A percentile compares a stretch with the other conserved stretches of the same genome.
Evolutionary conservation across 2,329 filamentous ascomycete species (phyloP).

Genomic region (Talaromyces marneffei): DNA sequence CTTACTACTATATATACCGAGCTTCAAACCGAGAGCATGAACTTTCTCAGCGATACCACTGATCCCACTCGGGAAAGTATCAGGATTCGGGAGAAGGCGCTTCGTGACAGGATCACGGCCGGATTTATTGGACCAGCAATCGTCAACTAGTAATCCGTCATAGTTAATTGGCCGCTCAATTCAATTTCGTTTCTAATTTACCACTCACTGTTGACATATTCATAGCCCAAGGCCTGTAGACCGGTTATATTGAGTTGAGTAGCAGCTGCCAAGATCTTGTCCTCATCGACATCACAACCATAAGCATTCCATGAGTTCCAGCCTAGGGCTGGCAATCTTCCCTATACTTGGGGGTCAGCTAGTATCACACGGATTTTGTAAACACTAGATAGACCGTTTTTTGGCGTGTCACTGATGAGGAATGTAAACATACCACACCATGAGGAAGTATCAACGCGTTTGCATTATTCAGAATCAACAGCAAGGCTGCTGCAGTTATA

Average conservation of each 20-base stretch:
- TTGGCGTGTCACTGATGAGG: not conserved
- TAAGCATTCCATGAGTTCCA: constrained; percentile 46
- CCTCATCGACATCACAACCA: constrained; percentile 44
- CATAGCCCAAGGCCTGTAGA: constrained; percentile 45
- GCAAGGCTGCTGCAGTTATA: constrained; percentile 8
- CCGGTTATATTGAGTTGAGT: constrained; percentile 42
- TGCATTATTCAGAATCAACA: constrained; percentile 18
- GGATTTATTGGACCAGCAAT: constrained; percentile 52
- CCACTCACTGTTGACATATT: constrained; percentile 40
- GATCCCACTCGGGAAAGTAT: constrained; percentile 56
- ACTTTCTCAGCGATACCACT: constrained; percentile 48
- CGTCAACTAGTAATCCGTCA: constrained; percentile 43
- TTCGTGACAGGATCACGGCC: constrained; percentile 39
- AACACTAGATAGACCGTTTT: not conserved
- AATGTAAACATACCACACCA: constrained; percentile 23
- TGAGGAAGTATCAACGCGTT: constrained; percentile 24
- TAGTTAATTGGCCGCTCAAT: not conserved
- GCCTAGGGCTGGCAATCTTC: constrained; percentile 32
- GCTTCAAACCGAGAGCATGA: constrained; percentile 54
- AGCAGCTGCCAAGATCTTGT: constrained; percentile 44
- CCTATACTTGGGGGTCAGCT: constrained; percentile 16
- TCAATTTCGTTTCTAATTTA: not conserved
- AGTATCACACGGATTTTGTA: not conserved
- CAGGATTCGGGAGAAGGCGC: constrained; percentile 43
- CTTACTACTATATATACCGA: constrained; percentile 53